A percentile compares a stretch with the other conserved stretches of the same genome.
Conservation (phyloP, 2,329 filamentous ascomycete genomes). For the Didymosphaeria variabile region DNA sequence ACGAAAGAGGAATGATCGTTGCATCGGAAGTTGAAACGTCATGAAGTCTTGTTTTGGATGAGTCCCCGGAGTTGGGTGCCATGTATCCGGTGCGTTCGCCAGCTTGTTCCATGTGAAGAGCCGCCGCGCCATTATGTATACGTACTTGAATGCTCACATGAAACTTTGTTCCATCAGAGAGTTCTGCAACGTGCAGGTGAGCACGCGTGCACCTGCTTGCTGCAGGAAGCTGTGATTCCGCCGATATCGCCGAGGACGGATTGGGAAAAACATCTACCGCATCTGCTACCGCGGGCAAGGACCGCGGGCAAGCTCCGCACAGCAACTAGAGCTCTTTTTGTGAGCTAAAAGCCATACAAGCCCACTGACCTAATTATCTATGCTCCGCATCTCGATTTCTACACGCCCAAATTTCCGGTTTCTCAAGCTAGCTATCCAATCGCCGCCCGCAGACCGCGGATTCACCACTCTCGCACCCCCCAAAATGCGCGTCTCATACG, state of each 20-base stretch:
- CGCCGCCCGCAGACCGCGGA: not conserved
- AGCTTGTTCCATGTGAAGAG: no score
- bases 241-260: constrained; percentile 16
- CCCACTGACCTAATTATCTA: constrained; percentile 12
- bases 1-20: constrained; percentile 34
- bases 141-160: constrained; percentile 11
- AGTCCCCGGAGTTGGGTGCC: constrained; percentile 8
- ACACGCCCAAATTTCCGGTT: not conserved
- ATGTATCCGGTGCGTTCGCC: constrained; percentile 13
- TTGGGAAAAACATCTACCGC: constrained; percentile 17
- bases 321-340: constrained; percentile 8
- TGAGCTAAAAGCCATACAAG: constrained; percentile 16
- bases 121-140: constrained; percentile 17
- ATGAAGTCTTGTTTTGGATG: not conserved
- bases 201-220: not conserved
- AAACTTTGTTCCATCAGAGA: not conserved
- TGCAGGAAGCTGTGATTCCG: not conserved
- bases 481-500: constrained; percentile 66
- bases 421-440: not conserved
- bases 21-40: constrained; percentile 22
- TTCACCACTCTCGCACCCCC: constrained; percentile 17
- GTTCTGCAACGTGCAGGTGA: no score
- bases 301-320: constrained; percentile 4
- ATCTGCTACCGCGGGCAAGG: constrained; percentile 10
- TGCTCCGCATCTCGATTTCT: not conserved